Evolutionary conservation across 2,329 filamentous ascomycete species (phyloP).

Genomic region (Fusarium dlaminii): DNA sequence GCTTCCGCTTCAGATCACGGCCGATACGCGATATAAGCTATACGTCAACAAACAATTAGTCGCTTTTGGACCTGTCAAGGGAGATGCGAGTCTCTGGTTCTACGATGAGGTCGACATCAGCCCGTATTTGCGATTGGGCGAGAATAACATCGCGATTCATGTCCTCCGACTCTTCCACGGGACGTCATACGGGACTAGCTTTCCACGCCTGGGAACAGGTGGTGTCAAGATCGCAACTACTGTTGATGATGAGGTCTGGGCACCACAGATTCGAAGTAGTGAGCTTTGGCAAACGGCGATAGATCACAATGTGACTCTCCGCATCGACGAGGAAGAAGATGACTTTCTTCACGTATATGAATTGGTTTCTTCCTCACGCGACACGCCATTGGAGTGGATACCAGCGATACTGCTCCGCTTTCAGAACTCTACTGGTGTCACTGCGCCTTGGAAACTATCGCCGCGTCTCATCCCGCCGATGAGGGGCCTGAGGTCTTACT

Average conservation of each 20-base stretch:
- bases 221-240: background rate
- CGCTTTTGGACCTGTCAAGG: background rate
- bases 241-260: background rate
- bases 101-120: background rate
- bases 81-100: background rate
- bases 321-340: background rate
- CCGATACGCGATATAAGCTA: background rate
- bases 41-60: background rate
- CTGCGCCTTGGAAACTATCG: background rate
- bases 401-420: background rate
- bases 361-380: background rate
- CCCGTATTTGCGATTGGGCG: background rate
- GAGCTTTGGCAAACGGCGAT: background rate
- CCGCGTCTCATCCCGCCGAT: background rate
- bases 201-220: background rate
- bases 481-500: rapidly evolving
- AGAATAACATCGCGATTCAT: background rate
- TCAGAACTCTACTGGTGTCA: background rate
- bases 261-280: background rate
- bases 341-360: slow-evolving; percentile 3
- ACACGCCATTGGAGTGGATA: background rate
- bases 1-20: background rate
- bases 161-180: background rate
- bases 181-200: background rate
- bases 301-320: background rate